These are phyloP conservation scores for Xylaria hypoxylon DNA, from an alignment of 2,329 filamentous ascomycete genomes.

Conservation along the genomic window DNA sequence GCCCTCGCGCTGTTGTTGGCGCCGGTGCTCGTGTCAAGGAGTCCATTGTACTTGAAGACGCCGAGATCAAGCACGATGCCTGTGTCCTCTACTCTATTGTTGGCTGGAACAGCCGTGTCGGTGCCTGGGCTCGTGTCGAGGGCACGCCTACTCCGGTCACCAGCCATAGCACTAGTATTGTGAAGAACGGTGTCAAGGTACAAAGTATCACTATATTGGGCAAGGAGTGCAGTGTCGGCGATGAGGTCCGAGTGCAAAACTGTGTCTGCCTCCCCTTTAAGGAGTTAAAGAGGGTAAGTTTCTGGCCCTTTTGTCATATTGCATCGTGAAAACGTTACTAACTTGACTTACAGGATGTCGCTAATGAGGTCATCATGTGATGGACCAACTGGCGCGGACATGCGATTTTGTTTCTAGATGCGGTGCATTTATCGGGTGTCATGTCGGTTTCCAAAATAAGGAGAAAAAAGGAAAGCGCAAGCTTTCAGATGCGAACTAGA, in stretches of 20 bases:
- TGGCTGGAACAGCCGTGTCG: slow-evolving; percentile 94
- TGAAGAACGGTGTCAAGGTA: slow-evolving; percentile 98
- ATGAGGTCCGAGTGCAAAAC: slow-evolving; percentile 96
- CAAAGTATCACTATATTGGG: slow-evolving; percentile 98
- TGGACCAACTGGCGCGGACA: neutral
- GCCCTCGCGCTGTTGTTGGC: slow-evolving; percentile 85
- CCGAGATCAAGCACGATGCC: slow-evolving; percentile 95
- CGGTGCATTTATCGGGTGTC: slow-evolving; percentile 28
- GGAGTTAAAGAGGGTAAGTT: slow-evolving; percentile 91
- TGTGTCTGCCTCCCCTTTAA: slow-evolving; percentile 98
- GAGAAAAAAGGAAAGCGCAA: slow-evolving; percentile 18
- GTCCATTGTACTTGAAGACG: slow-evolving; percentile 93
- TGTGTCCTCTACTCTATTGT: slow-evolving; percentile 97
- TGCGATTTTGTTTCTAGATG: slow-evolving; percentile 18
- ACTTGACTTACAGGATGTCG: slow-evolving; percentile 73
- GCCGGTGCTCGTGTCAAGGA: slow-evolving; percentile 94
- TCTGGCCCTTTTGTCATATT: neutral
- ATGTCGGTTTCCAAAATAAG: slow-evolving; percentile 19
- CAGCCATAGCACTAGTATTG: slow-evolving; percentile 91
- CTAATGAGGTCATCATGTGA: slow-evolving; percentile 94
- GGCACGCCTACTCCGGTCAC: slow-evolving; percentile 88
- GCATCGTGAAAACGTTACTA: slow-evolving; percentile 46
- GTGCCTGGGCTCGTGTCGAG: slow-evolving; percentile 98
- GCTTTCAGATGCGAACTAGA: slow-evolving; percentile 30
- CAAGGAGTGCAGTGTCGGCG: slow-evolving; percentile 93